Conservation (phyloP, 331 rosid genomes). For the Cydonia oblonga region DNA sequence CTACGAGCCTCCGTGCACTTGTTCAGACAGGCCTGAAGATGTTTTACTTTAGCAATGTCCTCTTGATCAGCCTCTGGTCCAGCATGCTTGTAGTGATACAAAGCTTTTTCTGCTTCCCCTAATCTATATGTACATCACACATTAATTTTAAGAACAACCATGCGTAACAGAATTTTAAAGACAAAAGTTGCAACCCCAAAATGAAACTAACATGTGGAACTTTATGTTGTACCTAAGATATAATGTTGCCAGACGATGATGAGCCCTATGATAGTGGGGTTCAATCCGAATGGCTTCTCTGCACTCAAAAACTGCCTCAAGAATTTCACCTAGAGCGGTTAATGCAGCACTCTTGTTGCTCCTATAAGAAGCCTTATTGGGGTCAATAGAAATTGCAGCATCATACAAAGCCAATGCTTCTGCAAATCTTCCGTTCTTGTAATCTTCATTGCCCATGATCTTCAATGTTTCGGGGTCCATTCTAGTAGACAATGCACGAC, state of each 20-base stretch:
- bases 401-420: constrained; percentile 73
- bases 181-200: background rate
- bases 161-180: background rate
- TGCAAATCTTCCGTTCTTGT: constrained; percentile 64
- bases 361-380: constrained; percentile 67
- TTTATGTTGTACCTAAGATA: constrained; percentile 39
- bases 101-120: constrained; percentile 65
- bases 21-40: constrained; percentile 42
- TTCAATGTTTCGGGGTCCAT: constrained; percentile 74
- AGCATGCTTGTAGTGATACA: constrained; percentile 52
- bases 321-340: constrained; percentile 59
- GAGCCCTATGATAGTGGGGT: constrained; percentile 74
- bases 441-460: constrained; percentile 85
- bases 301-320: constrained; percentile 73
- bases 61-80: constrained; percentile 68
- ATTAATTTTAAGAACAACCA: background rate
- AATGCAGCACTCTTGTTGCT: constrained; percentile 83
- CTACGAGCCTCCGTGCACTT: constrained; percentile 70
- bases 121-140: constrained; percentile 26
- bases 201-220: background rate
- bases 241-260: constrained; percentile 58
- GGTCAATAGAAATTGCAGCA: constrained; percentile 66
- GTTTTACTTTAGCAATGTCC: constrained; percentile 43
- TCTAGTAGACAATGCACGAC: constrained; percentile 62
- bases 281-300: constrained; percentile 69